These are phyloP conservation scores for Aspergillus kassunensis DNA, from an alignment of 495 filamentous ascomycete species.

Conservation along the genomic window DNA sequence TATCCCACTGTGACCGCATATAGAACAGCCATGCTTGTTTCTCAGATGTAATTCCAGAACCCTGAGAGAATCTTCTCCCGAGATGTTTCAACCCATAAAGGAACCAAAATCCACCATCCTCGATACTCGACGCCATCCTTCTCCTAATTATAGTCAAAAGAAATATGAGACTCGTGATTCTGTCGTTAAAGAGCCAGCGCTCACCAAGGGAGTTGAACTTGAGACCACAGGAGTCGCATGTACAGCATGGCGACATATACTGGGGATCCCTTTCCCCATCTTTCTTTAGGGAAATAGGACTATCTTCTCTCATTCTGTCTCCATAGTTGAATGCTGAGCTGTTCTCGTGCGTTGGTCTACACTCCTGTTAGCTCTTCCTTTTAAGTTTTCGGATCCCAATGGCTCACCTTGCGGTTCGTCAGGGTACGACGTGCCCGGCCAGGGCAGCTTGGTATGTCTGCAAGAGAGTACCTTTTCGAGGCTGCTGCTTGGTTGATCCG, in stretches of 20 bases:
- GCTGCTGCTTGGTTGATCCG: conserved; percentile 39
- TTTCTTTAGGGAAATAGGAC: neutral
- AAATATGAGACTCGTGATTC: neutral
- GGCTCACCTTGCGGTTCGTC: conserved; percentile 10
- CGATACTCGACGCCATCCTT: neutral
- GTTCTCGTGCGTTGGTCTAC: neutral
- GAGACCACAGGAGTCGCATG: neutral
- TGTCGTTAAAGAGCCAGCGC: neutral
- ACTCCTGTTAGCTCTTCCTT: neutral
- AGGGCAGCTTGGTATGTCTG: conserved; percentile 32
- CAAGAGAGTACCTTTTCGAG: conserved; percentile 22
- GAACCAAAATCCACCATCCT: neutral
- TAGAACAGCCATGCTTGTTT: neutral
- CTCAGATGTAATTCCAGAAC: neutral
- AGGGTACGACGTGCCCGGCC: conserved; percentile 13
- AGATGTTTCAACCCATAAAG: neutral
- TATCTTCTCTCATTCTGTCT: neutral
- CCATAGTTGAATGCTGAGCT: neutral
- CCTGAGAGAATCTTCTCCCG: neutral
- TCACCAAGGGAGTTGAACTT: neutral
- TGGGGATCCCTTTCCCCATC: neutral
- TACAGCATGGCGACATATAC: neutral
- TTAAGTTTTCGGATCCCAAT: neutral
- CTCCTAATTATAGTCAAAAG: neutral
- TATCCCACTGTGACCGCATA: neutral